Conservation (phyloP, 345 rosid genomes). For the Eucalyptus guilfoylei region DNA sequence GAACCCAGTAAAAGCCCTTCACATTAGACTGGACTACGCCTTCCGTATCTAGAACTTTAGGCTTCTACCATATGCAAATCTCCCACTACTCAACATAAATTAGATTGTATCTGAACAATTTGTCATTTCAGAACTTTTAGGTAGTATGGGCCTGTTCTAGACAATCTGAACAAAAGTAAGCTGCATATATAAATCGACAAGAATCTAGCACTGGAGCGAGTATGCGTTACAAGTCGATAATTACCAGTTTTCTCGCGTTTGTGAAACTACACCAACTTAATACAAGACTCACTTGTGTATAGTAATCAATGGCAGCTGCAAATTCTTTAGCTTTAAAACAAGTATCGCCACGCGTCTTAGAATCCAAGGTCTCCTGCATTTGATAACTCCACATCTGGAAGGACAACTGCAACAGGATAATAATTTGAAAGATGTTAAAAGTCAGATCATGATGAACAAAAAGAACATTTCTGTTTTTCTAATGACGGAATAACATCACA, state of each 20-base stretch:
- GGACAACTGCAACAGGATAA: constrained; percentile 17
- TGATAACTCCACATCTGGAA: constrained; percentile 10
- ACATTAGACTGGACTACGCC: background rate
- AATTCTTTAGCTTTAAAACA: constrained; percentile 28
- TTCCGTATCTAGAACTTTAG: background rate
- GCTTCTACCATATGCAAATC: background rate
- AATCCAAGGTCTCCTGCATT: constrained; percentile 4
- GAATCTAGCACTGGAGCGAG: background rate
- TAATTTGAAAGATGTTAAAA: background rate
- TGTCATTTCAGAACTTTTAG: background rate
- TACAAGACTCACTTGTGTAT: background rate
- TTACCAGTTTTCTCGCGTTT: background rate
- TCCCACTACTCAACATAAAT: background rate
- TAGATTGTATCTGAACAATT: background rate
- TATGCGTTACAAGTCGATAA: background rate
- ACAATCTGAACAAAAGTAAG: background rate
- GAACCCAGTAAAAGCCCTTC: background rate
- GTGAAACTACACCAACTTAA: background rate
- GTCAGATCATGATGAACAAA: background rate
- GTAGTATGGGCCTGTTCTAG: background rate
- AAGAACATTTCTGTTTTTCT: background rate
- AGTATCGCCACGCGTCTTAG: constrained; percentile 16
- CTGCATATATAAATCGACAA: background rate
- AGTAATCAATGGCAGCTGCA: constrained; percentile 12
- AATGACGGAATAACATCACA: background rate